Base-by-base conservation (phyloP, 441 rosid genomes). In the Adansonia gregorii region DNA sequence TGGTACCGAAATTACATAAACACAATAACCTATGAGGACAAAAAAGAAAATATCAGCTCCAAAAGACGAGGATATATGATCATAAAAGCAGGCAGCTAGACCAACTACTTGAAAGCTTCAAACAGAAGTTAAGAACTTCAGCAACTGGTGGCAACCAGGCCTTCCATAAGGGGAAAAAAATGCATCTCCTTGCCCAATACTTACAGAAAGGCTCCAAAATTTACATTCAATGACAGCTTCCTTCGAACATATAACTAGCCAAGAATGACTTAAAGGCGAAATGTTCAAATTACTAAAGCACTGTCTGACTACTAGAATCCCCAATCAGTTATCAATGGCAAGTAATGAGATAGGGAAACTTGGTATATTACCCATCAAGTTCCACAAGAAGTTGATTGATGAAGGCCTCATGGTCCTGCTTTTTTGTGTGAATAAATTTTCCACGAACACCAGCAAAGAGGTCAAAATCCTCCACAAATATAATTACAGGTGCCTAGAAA, bases 361-460 rank as follows among this genome's bases (percentile, higher is more conserved):
- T 65, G 76, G 31, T 84, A 74, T 87, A 75, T 87, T 91, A 95
- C 98, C 99, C 99, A 75, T 95, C 99, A 84, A 95, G 98, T 88
- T 95, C 99, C 86, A 95, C 99, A 46, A 95, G 95, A 77, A 95
- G 98, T 85, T 95, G 99, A 83, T 95, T 95, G 72, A 95, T 95
- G 82, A 95, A 93, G 85, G 99, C 90, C 88, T 95, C 99, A 70
- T 95, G 99, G 82, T 95, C 99, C 83, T 95, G 99, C 81, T 92
- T 87, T 83, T 93, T 89, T 31, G 99, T 93, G 83, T 95, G 99
- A 78, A 92, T 86, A 73, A 87, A 89, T 83, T 92, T 91, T 81
- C 99, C 99, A 76, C 99, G 99, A n/a, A 95, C 99, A 82, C 99
- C 99, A 77, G 97, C 98, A 79, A 95, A 93, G 79, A 92, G 97